Evolutionary conservation across 305 asterid species (phyloP), one percentile per base, ranked within the genome.

Genomic region (Stenogyne calaminthoides): DNA sequence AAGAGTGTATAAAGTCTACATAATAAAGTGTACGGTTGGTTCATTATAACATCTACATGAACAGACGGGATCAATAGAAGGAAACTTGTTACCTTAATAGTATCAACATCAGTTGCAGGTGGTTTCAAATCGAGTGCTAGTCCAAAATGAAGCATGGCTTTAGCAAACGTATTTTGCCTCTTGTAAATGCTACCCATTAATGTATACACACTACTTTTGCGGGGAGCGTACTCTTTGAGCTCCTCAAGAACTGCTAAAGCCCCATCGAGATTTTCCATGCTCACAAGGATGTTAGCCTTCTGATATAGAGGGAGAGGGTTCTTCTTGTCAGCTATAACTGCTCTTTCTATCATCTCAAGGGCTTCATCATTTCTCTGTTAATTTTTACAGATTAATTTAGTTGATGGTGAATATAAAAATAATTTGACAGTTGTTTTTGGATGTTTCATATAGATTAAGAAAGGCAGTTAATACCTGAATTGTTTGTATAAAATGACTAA

Each of bases 131-230:
- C 99, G 88, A 95, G 80, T 9, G 98, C 98, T 56, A 88, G 80
- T 76, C 98, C 99, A 67, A 89, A 95, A 84, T 95, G 91, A 81
- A 92, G 93, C 96, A 95, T 92, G 82, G 99, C 97, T 47, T 89
- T 88, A 74, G 89, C 92, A 27, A 87, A 74, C 88, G 88, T 86
- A 73, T 85, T 84, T 70, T 74, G 84, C 75, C 89, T 80, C 84
- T 92, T 89, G 84, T 90, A 95, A 54, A 95, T 90, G 78, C 90
- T 85, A 67, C 99, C 99, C 99, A 95, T 95, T 76, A 95, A 80
- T 4, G 99, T 96, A 74, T 95, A 92, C 36, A 95, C 89, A 49
- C 99, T 95, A 80, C 96, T 89, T 83, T 95, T 97, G 9, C 91
- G 78, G 8, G 99, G 98, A 52, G 96, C 96, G 29, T 82, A 88